These are phyloP conservation scores for Hebeloma cylindrosporum DNA, from an alignment of 768 basidiomycete genomes.

Conservation along the genomic window DNA sequence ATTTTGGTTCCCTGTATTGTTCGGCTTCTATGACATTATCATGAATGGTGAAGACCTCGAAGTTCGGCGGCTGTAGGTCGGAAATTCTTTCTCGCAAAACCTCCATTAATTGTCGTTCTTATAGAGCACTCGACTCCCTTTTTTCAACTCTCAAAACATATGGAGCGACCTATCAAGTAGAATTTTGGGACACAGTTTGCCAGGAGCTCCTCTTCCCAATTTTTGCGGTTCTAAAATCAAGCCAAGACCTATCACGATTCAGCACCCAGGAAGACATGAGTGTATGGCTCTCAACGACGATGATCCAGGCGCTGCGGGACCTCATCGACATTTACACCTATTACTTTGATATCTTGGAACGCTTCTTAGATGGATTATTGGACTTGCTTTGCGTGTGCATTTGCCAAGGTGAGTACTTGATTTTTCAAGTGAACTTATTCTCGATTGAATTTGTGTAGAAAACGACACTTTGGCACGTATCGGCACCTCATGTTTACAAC, in stretches of 20 bases:
- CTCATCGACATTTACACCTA: constrained; percentile 94
- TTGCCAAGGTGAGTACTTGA: constrained; percentile 85
- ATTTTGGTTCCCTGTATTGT: constrained; percentile 95
- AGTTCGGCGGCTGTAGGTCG: constrained; percentile 87
- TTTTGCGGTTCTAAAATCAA: constrained; percentile 92
- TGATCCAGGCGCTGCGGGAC: constrained; percentile 96
- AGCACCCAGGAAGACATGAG: constrained; percentile 98
- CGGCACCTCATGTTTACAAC: constrained; percentile 96
- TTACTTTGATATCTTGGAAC: constrained; percentile 89
- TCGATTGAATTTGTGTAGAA: constrained; percentile 48
- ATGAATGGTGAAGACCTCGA: constrained; percentile 99
- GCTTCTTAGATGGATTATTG: constrained; percentile 89
- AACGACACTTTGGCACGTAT: constrained; percentile 98
- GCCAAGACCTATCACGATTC: constrained; percentile 89
- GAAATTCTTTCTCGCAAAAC: background rate
- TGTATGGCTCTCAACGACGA: constrained; percentile 98
- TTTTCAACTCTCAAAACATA: constrained; percentile 93
- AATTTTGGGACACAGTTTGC: constrained; percentile 98
- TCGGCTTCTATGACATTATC: constrained; percentile 99
- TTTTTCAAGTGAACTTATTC: constrained; percentile 1
- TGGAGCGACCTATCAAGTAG: constrained; percentile 79
- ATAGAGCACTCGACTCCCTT: constrained; percentile 92
- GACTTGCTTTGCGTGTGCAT: constrained; percentile 95
- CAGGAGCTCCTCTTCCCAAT: constrained; percentile 97
- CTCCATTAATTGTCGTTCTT: constrained; percentile 9